phyloP scores from a whole-genome alignment of 23 red algal species.

The Agarophyton chilense region DNA sequence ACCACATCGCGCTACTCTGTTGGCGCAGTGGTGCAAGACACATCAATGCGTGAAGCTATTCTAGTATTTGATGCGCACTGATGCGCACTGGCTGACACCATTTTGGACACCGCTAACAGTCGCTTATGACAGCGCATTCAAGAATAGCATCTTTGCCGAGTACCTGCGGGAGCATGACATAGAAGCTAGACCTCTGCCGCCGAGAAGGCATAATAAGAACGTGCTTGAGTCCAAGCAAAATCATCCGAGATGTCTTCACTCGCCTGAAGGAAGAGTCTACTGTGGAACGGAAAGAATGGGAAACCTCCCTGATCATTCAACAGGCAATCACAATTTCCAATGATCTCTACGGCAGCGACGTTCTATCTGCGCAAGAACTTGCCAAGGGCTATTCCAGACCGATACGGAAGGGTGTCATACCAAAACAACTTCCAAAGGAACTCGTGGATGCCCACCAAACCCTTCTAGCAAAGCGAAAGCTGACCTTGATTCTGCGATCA shows the following conservation, averaged over 20 bases:
- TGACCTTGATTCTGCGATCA: slow-evolving; percentile 14
- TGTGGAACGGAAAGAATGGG: neutral
- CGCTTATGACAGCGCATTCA: slow-evolving; percentile 16
- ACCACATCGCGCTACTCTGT: slow-evolving; percentile 8
- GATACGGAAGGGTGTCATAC: neutral
- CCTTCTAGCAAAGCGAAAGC: slow-evolving; percentile 18
- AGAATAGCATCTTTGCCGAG: slow-evolving; percentile 7
- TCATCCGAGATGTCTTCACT: slow-evolving; percentile 30
- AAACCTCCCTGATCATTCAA: neutral
- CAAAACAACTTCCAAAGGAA: neutral
- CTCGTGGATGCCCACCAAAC: neutral
- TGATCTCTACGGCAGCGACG: slow-evolving; percentile 36
- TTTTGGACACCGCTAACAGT: slow-evolving; percentile 12
- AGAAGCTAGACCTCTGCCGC: neutral
- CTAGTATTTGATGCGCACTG: slow-evolving; percentile 16
- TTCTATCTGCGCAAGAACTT: slow-evolving; percentile 13
- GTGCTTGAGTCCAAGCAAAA: slow-evolving; percentile 46
- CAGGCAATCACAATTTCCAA: slow-evolving; percentile 22
- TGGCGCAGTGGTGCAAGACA: neutral
- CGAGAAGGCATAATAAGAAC: slow-evolving; percentile 35
- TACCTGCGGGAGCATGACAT: neutral
- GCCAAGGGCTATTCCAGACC: slow-evolving; percentile 34
- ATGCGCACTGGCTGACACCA: slow-evolving; percentile 14
- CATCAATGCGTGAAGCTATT: neutral
- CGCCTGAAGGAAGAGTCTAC: neutral